phyloP scores from a whole-genome alignment of 331 rosid species.

The Telfairia occidentalis region DNA sequence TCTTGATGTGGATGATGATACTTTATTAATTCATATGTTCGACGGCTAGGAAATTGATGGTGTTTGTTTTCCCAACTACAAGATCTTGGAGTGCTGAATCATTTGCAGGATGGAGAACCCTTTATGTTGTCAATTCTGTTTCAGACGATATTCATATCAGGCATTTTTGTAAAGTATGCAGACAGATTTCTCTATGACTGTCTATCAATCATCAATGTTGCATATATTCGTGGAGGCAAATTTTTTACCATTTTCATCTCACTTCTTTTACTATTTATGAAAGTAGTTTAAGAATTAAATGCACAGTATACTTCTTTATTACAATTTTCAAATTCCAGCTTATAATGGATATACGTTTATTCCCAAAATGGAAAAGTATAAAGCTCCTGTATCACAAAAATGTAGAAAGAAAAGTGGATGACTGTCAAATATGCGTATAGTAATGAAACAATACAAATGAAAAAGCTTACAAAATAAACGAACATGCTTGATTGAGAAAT shows the following conservation, averaged over 20 bases:
- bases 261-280: neutral
- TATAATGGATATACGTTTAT: neutral
- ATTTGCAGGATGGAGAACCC: neutral
- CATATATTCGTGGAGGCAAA: neutral
- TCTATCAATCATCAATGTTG: conserved; percentile 5
- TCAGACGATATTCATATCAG: neutral
- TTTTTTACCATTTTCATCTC: neutral
- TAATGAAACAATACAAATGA: neutral
- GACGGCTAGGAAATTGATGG: neutral
- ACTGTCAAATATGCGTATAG: too few relatives aligned
- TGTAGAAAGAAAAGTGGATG: neutral
- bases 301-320: neutral
- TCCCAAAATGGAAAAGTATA: neutral
- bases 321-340: neutral
- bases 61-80: neutral
- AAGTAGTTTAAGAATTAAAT: neutral
- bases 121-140: neutral
- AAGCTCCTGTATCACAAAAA: neutral
- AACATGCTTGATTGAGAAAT: neutral
- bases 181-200: neutral
- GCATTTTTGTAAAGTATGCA: conserved; percentile 1
- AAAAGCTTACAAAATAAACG: neutral
- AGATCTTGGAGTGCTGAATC: neutral
- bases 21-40: neutral
- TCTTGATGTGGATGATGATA: neutral